These are phyloP conservation scores for Mrakia frigida DNA, from an alignment of 768 basidiomycete genomes.

Conservation along the genomic window DNA sequence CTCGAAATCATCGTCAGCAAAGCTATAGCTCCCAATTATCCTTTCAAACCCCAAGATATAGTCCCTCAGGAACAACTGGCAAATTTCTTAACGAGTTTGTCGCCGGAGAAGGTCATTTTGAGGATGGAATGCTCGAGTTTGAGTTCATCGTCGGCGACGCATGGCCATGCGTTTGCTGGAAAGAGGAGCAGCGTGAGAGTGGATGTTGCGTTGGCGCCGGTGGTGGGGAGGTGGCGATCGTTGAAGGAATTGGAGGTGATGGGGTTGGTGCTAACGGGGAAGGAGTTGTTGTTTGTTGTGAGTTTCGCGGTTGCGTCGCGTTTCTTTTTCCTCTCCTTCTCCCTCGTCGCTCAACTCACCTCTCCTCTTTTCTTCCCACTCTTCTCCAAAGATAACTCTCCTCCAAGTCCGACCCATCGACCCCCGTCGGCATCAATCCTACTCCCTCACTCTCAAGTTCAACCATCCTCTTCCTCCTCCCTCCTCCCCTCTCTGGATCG, in stretches of 20 bases:
- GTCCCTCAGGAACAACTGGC: neutral
- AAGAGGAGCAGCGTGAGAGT: neutral
- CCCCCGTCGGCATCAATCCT: neutral
- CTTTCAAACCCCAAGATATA: neutral
- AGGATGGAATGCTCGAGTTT: neutral
- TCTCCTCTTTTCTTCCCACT: neutral
- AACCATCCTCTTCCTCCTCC: neutral
- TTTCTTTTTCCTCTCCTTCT: neutral
- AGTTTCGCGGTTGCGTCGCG: neutral
- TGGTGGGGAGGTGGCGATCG: neutral
- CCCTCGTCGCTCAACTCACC: neutral
- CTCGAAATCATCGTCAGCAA: neutral
- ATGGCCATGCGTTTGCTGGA: no score
- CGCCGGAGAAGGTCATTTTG: neutral
- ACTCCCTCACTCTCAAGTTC: conserved; percentile 5
- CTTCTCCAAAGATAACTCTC: neutral
- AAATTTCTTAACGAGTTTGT: neutral
- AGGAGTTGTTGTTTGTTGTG: conserved; percentile 2
- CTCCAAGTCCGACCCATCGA: conserved; percentile 6
- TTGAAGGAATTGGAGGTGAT: conserved; percentile 2
- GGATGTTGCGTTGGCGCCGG: neutral
- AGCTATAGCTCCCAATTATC: conserved; percentile 2
- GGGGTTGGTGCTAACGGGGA: neutral
- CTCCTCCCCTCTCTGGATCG: neutral
- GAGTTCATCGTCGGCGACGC: neutral